Percentiles rank a stretch among this genome's conserved stretches.
Evolutionary conservation across 371 early-diverging fungal genomes (phyloP).

Genomic region (Syncephalastrum racemosum): DNA sequence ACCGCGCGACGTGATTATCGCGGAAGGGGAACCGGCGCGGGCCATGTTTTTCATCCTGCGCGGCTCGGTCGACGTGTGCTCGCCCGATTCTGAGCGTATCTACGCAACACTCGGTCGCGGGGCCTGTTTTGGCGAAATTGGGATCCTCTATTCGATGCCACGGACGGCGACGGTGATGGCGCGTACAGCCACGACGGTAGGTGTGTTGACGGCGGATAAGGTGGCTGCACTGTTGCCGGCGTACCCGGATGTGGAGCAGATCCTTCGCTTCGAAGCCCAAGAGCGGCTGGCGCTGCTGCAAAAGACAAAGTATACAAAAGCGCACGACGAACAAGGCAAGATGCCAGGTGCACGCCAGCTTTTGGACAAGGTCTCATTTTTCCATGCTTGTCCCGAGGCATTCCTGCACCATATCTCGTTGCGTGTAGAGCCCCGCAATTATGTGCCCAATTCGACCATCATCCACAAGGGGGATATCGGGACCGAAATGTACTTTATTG

Average conservation of each 20-base stretch:
- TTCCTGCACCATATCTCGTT: slow-evolving; percentile 54
- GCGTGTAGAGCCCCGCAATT: slow-evolving; percentile 50
- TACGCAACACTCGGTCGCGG: slow-evolving; percentile 72
- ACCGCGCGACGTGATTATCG: slow-evolving; percentile 66
- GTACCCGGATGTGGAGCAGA: slow-evolving; percentile 59
- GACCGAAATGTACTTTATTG: slow-evolving; percentile 79
- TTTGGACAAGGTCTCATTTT: slow-evolving; percentile 46
- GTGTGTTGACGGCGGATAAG: slow-evolving; percentile 63
- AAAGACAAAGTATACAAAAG: slow-evolving; percentile 9
- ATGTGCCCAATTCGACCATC: slow-evolving; percentile 48
- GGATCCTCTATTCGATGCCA: slow-evolving; percentile 75
- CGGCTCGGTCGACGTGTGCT: slow-evolving; percentile 79
- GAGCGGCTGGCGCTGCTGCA: slow-evolving; percentile 52
- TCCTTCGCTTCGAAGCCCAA: slow-evolving; percentile 57
- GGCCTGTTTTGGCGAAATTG: slow-evolving; percentile 82
- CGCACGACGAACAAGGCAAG: neutral
- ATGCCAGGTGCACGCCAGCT: slow-evolving; percentile 23
- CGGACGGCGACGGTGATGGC: slow-evolving; percentile 83
- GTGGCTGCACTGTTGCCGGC: slow-evolving; percentile 39
- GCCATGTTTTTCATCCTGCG: slow-evolving; percentile 86
- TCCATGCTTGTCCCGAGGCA: slow-evolving; percentile 51
- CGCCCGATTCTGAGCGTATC: slow-evolving; percentile 74
- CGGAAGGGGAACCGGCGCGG: slow-evolving; percentile 73
- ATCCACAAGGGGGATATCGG: slow-evolving; percentile 72
- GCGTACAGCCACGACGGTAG: slow-evolving; percentile 67